phyloP scores from a whole-genome alignment of 352 stramenopile genomes.

The Globisporangium echinulatum region DNA sequence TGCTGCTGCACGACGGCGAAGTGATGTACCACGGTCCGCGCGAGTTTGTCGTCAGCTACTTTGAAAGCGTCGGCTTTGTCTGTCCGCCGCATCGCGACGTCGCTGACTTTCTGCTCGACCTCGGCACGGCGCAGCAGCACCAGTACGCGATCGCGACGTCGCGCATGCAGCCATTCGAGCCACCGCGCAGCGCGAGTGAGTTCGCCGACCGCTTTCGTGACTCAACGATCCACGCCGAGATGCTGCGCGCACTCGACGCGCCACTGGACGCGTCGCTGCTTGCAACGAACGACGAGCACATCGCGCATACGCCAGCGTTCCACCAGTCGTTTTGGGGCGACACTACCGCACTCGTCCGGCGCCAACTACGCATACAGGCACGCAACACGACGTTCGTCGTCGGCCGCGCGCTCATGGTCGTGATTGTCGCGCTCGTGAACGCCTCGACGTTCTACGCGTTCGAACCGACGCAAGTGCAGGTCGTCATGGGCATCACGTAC shows the following conservation, averaged over 20 bases:
- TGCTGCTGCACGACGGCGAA: slow-evolving; percentile 51
- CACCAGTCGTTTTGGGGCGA: slow-evolving; percentile 32
- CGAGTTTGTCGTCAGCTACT: slow-evolving; percentile 24
- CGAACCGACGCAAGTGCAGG: slow-evolving; percentile 25
- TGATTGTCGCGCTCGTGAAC: slow-evolving; percentile 35
- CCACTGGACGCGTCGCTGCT: slow-evolving; percentile 20
- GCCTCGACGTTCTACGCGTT: slow-evolving; percentile 37
- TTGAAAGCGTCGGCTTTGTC: slow-evolving; percentile 33
- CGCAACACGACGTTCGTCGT: slow-evolving; percentile 42
- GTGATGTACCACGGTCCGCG: slow-evolving; percentile 57
- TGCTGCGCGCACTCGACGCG: slow-evolving; percentile 18
- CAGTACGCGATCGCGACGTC: slow-evolving; percentile 26
- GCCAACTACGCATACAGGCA: slow-evolving; percentile 55
- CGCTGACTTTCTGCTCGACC: slow-evolving; percentile 47
- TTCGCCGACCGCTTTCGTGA: slow-evolving; percentile 24
- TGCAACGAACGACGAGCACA: slow-evolving; percentile 20
- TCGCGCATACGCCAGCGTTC: slow-evolving; percentile 34
- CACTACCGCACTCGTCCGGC: slow-evolving; percentile 26
- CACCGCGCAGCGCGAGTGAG: slow-evolving; percentile 24
- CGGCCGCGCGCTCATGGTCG: slow-evolving; percentile 30
- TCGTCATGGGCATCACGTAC: slow-evolving; percentile 72
- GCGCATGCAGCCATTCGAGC: slow-evolving; percentile 11
- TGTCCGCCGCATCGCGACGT: slow-evolving; percentile 37
- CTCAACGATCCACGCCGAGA: slow-evolving; percentile 24
- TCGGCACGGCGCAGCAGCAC: slow-evolving; percentile 32